These are phyloP conservation scores for Phytophthora rubi DNA, from an alignment of 352 stramenopile species.

Conservation along the genomic window DNA sequence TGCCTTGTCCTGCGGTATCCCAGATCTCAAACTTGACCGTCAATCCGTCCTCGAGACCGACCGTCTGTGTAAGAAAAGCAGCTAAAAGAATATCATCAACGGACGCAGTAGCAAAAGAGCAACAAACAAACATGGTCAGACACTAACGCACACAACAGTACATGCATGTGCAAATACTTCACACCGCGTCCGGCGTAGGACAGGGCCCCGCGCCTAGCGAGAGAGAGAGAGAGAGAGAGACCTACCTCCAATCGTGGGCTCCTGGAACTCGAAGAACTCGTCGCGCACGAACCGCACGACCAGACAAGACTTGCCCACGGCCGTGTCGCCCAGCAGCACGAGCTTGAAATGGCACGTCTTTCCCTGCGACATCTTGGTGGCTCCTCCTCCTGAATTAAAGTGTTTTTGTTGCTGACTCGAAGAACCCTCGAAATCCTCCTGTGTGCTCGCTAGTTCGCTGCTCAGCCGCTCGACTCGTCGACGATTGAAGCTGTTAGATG, in stretches of 20 bases:
- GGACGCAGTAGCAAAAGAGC: background rate
- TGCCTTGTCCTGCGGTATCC: conserved; percentile 97
- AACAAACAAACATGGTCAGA: conserved; percentile 10
- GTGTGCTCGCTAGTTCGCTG: background rate
- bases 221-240: background rate
- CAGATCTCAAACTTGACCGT: conserved; percentile 99
- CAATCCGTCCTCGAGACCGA: conserved; percentile 96
- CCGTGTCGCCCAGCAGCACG: conserved; percentile 99
- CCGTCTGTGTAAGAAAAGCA: conserved; percentile 99
- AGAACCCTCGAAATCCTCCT: conserved; percentile 16
- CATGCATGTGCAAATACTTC: background rate
- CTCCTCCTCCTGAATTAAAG: conserved; percentile 9
- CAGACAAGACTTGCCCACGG: conserved; percentile 99
- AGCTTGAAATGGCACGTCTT: conserved; percentile 98
- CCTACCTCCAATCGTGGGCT: conserved; percentile 95
- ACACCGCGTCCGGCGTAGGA: background rate
- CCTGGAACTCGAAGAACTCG: conserved; percentile 99
- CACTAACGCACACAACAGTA: background rate
- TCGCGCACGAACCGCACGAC: conserved; percentile 99
- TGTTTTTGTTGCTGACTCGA: conserved; percentile 18
- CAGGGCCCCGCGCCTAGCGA: background rate
- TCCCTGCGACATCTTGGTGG: conserved; percentile 74
- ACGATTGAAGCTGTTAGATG: conserved; percentile 5
- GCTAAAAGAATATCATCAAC: conserved; percentile 43
- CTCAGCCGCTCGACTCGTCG: conserved; percentile 3